Evolutionary conservation across 2,329 filamentous ascomycete species (phyloP), one percentile per base, ranked within the genome.

Genomic region (Penicillium sp.): DNA sequence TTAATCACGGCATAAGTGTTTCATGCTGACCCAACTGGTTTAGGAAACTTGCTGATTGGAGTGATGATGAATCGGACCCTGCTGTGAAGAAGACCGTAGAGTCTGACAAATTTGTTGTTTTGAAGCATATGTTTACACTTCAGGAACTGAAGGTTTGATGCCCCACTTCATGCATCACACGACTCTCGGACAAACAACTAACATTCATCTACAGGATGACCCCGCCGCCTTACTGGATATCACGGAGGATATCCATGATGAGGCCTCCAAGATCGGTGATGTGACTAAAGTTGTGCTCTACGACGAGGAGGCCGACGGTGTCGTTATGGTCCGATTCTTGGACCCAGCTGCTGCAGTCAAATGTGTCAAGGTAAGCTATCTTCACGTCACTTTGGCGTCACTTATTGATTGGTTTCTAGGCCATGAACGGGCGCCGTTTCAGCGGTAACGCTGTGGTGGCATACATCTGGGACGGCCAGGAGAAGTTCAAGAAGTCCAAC

Each of bases 41-140:
- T 66, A 93, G 91, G 45, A 92, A 93, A 75, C 84, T 97, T 32
- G 89, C 91, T 3, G 92, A 97, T 72, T 99, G 94, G 94, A 89
- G 91, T 67, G 93, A 97, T 67, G 92, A 97, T 69, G 88, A 93
- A 13, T 7, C 13, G 2, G 11, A 7, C 7, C 27, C 11, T 2
- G 14, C 6, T 7, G 14, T 26, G 7, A 46, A 35, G 13, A 46
- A 46, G 18, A 8, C 16, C 7, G 23, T 29, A 5, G 16, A 77
- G 66, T 88, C 84, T 75, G 89, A 92, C 65, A 95, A 92, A 71
- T 79, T 90, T 14, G 92, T 96, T 27, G 86, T 97, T 54, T 77
- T 99, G 60, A 90, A 90, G 69, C 86, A 96, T 75, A 96, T 96
- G 88, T 99, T 99, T 74, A 95, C 91, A 1, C 79, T 93, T 39